Evolutionary conservation across 805 yeast genomes (phyloP).

Genomic region (Isabelozyma pseudorhagii): DNA sequence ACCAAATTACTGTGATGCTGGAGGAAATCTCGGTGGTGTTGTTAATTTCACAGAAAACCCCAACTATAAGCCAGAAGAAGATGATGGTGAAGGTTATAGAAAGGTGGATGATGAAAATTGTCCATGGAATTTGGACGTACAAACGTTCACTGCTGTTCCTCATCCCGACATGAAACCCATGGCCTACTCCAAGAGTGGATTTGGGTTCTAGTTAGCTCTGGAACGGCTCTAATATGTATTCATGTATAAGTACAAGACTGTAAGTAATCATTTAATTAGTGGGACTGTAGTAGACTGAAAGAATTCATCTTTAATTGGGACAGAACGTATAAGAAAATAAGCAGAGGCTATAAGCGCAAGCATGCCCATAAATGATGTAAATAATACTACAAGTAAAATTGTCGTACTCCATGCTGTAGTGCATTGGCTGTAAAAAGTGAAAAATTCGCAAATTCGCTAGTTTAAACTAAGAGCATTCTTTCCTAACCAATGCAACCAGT

Average conservation of each 20-base stretch:
- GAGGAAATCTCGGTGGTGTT: constrained; percentile 88
- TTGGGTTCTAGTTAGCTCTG: constrained; percentile 26
- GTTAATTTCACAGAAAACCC: constrained; percentile 60
- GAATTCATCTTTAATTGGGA: no score
- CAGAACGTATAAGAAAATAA: no score
- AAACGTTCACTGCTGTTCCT: constrained; percentile 73
- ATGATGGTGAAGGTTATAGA: constrained; percentile 41
- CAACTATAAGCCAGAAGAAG: constrained; percentile 43
- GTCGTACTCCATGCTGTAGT: no score
- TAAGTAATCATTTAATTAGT: no score
- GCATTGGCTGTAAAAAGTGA: no score
- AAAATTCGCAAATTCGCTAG: no score
- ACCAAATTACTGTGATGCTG: constrained; percentile 93
- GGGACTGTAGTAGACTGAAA: no score
- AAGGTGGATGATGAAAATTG: constrained; percentile 33
- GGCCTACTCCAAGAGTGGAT: constrained; percentile 67
- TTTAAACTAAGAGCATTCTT: background rate
- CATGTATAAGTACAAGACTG: no score
- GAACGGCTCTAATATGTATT: no score
- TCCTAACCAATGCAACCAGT: background rate
- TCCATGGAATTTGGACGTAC: constrained; percentile 48
- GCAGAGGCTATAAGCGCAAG: background rate
- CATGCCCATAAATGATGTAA: background rate
- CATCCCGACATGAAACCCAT: constrained; percentile 93
- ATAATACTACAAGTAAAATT: no score